Conservation (phyloP, 805 yeast species). For the Candida caryicola region DNA sequence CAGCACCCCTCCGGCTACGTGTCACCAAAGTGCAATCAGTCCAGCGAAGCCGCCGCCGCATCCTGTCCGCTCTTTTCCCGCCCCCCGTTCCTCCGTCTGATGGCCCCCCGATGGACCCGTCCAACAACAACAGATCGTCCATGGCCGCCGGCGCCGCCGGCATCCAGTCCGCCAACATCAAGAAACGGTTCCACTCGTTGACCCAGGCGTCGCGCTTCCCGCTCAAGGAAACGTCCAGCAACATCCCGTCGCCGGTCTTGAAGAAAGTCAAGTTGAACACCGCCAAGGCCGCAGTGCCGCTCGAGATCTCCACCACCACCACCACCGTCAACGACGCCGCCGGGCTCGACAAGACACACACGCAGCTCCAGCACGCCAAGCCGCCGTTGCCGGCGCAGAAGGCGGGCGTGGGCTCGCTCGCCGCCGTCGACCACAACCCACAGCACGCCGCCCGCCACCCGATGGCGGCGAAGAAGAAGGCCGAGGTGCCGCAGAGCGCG, state of each 20-base stretch:
- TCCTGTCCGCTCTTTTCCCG: too few species aligned
- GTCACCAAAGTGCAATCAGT: too few species aligned
- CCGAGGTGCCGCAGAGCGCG: conserved; percentile 3
- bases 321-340: neutral
- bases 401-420: conserved; percentile 1
- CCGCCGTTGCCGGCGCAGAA: neutral
- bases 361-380: neutral
- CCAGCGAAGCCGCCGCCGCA: too few species aligned
- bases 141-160: neutral
- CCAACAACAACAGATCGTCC: neutral
- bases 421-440: neutral
- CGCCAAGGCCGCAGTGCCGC: conserved; percentile 7
- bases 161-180: conserved; percentile 7
- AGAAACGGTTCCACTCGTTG: conserved; percentile 12
- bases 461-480: neutral
- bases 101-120: neutral
- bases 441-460: conserved; percentile 1
- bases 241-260: conserved; percentile 36
- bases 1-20: too few species aligned
- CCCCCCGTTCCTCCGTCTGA: too few species aligned
- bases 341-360: neutral
- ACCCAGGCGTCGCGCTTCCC: conserved; percentile 25
- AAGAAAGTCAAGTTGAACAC: conserved; percentile 28
- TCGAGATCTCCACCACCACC: neutral
- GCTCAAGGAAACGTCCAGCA: conserved; percentile 39